Evolutionary conservation across 768 basidiomycete genomes (phyloP).

Genomic region (Leucosporidium yakuticum): DNA sequence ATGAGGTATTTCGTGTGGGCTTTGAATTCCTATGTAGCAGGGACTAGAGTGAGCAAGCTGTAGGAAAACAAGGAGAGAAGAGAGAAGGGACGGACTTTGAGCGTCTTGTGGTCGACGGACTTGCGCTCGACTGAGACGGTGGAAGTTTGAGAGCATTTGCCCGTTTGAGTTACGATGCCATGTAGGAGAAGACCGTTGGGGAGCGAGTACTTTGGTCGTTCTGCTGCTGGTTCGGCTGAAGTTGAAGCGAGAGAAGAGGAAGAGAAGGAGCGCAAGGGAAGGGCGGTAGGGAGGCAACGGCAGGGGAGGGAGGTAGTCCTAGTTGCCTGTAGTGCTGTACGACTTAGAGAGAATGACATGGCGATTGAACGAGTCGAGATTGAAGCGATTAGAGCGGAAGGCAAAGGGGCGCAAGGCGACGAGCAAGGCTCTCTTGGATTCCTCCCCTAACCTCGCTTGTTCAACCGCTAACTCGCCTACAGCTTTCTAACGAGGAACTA

Average conservation of each 20-base stretch:
- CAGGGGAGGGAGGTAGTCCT: background rate
- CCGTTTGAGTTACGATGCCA: slow-evolving; percentile 19
- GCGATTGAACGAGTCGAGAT: no score
- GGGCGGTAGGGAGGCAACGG: background rate
- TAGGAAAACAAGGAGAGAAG: background rate
- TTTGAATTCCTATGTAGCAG: slow-evolving; percentile 23
- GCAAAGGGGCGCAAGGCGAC: no score
- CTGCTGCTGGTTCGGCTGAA: slow-evolving; percentile 3
- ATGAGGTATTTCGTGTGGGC: slow-evolving; percentile 32
- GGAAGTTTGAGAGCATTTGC: slow-evolving; percentile 21
- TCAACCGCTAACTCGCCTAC: background rate
- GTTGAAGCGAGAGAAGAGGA: slow-evolving; percentile 3
- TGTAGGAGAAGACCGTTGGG: slow-evolving; percentile 27
- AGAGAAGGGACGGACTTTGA: slow-evolving; percentile 13
- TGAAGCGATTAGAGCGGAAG: no score
- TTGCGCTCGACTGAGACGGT: slow-evolving; percentile 32
- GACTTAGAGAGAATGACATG: no score
- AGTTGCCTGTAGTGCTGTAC: no score
- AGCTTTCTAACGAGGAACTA: background rate
- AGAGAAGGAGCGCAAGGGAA: background rate
- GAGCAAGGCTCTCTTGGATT: background rate
- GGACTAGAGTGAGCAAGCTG: background rate
- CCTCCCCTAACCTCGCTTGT: background rate
- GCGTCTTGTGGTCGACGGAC: slow-evolving; percentile 32
- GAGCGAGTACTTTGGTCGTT: slow-evolving; percentile 16